Evolutionary conservation across 768 basidiomycete species (phyloP), one percentile per base, ranked within the genome.

Genomic region (Boletus subparvulus): DNA sequence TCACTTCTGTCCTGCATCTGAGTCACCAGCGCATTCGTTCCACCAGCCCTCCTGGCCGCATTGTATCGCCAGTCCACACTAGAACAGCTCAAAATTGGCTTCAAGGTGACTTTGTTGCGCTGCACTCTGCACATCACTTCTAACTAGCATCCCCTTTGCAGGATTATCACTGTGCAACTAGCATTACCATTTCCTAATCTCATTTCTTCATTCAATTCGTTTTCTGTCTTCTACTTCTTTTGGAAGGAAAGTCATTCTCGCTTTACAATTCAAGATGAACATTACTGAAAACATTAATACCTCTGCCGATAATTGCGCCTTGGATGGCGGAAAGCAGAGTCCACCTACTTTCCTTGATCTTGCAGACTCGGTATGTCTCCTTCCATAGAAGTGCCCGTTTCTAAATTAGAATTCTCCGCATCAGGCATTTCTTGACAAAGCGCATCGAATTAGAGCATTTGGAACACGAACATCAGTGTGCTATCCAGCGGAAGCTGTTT

Each of bases 311-410:
- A 82, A 83, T 85, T 81, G 77, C 71, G 67, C 83, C 71, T 77
- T 82, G 50, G 87, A 86, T 69, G 87, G 84, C 62, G 80, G 86
- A 72, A 92, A 90, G 78, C 88, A 89, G 68, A 93, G 88, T 74
- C 92, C 92, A 19, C 90, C 92, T 61, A 92, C 92, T 55, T 94
- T 94, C 76, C 80, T 94, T 75, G 92, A 94, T 80, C 85, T 94
- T 66, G 92, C 92, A 57, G 92, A 94, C 77, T 93, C 92, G 64
- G 92, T 94, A 72, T 67, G 90, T 83, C 54, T 41, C 52, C 48
- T 54, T 43, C 57, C 57, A 59, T 52, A 8, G 8, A 43, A 51
- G 54, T 54, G 55, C 52, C 40, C 40, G 36, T 53, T 48, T 47
- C 43, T 51, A 44, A 58, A 60, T 43, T 50, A 17, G 43, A 50